Evolutionary conservation across 345 rosid genomes (phyloP).

Genomic region (Citrus reticulata): DNA sequence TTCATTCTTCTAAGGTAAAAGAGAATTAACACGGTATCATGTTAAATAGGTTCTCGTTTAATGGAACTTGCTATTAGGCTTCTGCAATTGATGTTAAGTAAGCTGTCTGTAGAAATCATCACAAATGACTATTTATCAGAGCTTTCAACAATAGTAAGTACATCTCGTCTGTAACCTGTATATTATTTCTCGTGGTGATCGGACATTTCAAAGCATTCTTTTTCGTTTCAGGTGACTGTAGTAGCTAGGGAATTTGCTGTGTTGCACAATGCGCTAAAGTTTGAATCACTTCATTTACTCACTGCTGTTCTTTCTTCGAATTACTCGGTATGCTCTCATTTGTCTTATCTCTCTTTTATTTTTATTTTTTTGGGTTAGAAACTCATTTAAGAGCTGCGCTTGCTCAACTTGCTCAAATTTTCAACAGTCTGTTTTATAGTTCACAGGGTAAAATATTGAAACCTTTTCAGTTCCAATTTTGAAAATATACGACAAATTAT

Average conservation of each 20-base stretch:
- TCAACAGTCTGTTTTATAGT: not conserved
- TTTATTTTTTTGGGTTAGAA: not conserved
- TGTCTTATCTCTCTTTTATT: not conserved
- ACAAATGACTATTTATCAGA: constrained; percentile 37
- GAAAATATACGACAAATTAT: not conserved
- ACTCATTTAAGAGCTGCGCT: not conserved
- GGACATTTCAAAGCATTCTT: not conserved
- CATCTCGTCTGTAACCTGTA: constrained; percentile 2
- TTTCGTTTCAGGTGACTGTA: constrained; percentile 46
- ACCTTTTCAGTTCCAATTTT: not conserved
- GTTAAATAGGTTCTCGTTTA: constrained; percentile 59
- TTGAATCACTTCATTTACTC: constrained; percentile 79
- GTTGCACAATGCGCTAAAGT: constrained; percentile 73
- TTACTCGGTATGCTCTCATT: constrained; percentile 36
- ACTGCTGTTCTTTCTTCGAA: constrained; percentile 65
- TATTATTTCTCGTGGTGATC: not conserved
- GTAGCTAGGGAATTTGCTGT: constrained; percentile 73
- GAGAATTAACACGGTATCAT: constrained; percentile 2
- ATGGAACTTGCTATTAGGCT: constrained; percentile 73
- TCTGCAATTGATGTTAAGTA: constrained; percentile 48
- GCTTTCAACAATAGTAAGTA: constrained; percentile 62
- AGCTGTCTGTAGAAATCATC: constrained; percentile 39
- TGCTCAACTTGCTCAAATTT: not conserved
- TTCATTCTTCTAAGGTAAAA: not conserved
- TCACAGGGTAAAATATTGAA: not conserved